Evolutionary conservation across 2,329 filamentous ascomycete species (phyloP).

Genomic region (Monascus ruber): DNA sequence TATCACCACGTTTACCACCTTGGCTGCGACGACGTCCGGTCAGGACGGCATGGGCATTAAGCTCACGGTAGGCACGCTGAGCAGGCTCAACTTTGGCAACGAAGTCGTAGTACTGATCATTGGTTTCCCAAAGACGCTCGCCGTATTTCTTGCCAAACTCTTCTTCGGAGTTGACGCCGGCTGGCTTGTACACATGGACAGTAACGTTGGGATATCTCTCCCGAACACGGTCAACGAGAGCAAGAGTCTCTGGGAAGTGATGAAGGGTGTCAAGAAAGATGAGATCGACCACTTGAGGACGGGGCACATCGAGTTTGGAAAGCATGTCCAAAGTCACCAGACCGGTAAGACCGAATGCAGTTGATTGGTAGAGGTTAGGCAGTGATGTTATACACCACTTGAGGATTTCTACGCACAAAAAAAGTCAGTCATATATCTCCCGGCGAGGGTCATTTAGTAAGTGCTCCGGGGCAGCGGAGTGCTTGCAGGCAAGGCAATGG

Average conservation of each 20-base stretch:
- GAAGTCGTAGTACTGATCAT: conserved; percentile 90
- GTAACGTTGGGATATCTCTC: conserved; percentile 65
- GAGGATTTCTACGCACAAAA: conserved; percentile 55
- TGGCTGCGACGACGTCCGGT: conserved; percentile 87
- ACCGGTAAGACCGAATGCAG: conserved; percentile 70
- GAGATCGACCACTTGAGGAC: conserved; percentile 39
- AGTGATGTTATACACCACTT: conserved; percentile 86
- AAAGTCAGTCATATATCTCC: conserved; percentile 4
- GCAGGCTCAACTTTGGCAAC: conserved; percentile 95
- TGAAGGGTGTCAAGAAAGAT: conserved; percentile 76
- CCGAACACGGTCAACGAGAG: conserved; percentile 62
- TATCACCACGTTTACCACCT: conserved; percentile 78
- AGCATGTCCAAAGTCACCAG: conserved; percentile 68
- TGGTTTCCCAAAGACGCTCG: conserved; percentile 68
- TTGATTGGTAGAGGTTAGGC: conserved; percentile 79
- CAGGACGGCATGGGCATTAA: conserved; percentile 79
- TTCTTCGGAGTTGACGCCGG: conserved; percentile 56
- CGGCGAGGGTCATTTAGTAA: not conserved
- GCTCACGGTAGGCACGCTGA: conserved; percentile 76
- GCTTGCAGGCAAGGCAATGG: not conserved
- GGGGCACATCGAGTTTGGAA: conserved; percentile 38
- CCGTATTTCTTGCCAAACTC: conserved; percentile 80
- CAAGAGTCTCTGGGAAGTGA: conserved; percentile 68
- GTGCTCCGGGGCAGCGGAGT: not conserved
- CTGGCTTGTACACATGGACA: conserved; percentile 83